Evolutionary conservation across 352 stramenopile species (phyloP), one percentile per base, ranked within the genome.

Genomic region (Globisporangium ultimum): DNA sequence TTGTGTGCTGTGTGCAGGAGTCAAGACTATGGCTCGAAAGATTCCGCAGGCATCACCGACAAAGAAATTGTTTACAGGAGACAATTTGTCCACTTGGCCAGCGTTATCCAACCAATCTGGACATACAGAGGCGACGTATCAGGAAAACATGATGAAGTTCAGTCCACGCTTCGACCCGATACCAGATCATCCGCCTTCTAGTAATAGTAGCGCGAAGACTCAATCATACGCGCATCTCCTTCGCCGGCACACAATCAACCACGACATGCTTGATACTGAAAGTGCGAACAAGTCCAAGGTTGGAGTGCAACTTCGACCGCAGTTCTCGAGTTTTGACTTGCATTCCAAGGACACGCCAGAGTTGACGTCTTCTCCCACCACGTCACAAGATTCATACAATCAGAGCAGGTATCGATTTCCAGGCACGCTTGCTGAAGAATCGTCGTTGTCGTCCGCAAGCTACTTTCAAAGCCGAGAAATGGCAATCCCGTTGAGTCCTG

Each of bases 1-100:
- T 53, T 92, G 83, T 36, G 80, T 90, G 43, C 61, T 91, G 13
- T 92, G 83, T 43, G 68, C 73, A 17, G 74, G 72, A 11, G 53
- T 63, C 14, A 76, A 74, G 53, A 53, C 57, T 5, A 67, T 71
- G 55, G 20, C 50, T 60, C 52, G 41, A 21, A 42, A 66, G 17
- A 43, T 52, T 48, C 48, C 42, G 20, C 40, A 53, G 14, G 58
- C 24, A 21, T 50, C 24, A n/a, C 18, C 51, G 13, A 38, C 40
- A 13, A 28, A 28, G n/a, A 41, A 32, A 49, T 15, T 21, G 18
- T 58, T 56, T 40, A 20, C 14, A 22, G 1, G 18, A 13, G 40
- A 58, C 3, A 3, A 24, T 41, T 21, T 28, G n/a, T 18, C 40
- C 7, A 49, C 8, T 3, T n/a, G 21, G 36, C 8, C 32, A 50